Evolutionary conservation across 1,139 yeast species (phyloP), one percentile per base, ranked within the genome.

Genomic region (Diutina rugosa): DNA sequence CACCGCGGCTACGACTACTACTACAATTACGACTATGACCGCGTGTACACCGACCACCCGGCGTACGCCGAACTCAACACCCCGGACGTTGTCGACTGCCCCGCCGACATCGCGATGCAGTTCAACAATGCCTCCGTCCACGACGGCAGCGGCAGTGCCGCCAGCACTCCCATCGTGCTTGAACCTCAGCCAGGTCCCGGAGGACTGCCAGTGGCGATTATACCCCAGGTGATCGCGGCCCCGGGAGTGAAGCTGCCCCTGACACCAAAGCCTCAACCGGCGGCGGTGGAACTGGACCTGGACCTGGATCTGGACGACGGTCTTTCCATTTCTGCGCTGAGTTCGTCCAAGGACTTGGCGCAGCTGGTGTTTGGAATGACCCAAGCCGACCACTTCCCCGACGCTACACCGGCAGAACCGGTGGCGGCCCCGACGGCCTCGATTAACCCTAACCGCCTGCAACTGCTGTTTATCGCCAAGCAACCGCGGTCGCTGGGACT

Each of bases 21-120:
- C 67, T 90, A 90, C 67, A 96, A 90, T 70, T 90, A 90, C 69
- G 89, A 88, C 66, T 90, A 90, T 69, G 89, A 88, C 66, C 80
- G 93, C 1, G 97, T 90, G 26, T 89, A 87, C 65, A 79, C 83
- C 4, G 79, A 75, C 46, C 82, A 81, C 61, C 80, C 81, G 26
- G 72, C 79, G 59, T 79, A 80, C 59, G 72, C 77, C 4, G 68
- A 70, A 60, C 76, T 76, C 1, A 64, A 65, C 49, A 60, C 63
- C 3, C 77, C 79, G 64, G 70, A 70, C 58, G 79, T 76, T 29
- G 73, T 73, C 60, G 81, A 70, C 67, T 76, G 69, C 56, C 82
- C 74, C 44, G 81, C 68, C 63, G 75, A 74, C 59, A 72, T 77
- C 55, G 68, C 72, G 9, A 61, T 75, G 60, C 79, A 77, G 28